Evolutionary conservation across 2,329 filamentous ascomycete species (phyloP).

Genomic region (Hypomyces perniciosus): DNA sequence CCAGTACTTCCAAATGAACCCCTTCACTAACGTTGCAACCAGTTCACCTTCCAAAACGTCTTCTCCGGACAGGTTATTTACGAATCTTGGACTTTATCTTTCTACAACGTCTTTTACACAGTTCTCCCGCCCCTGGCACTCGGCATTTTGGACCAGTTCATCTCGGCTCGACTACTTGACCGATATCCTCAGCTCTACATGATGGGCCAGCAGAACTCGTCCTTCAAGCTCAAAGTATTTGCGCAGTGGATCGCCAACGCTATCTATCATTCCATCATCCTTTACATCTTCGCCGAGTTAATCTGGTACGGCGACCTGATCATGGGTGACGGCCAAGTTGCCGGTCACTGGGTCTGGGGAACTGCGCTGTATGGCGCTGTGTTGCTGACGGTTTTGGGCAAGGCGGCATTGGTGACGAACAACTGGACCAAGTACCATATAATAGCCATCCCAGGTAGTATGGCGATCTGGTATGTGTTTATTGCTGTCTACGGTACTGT

Average conservation of each 20-base stretch:
- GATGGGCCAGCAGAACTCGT: slow-evolving; percentile 84
- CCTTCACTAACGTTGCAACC: slow-evolving; percentile 20
- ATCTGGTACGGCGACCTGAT: slow-evolving; percentile 80
- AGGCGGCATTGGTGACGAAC: slow-evolving; percentile 89
- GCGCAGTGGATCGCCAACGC: slow-evolving; percentile 89
- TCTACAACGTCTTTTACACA: slow-evolving; percentile 99
- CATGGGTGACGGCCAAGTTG: slow-evolving; percentile 70
- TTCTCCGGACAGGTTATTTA: slow-evolving; percentile 98
- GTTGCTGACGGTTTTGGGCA: slow-evolving; percentile 88
- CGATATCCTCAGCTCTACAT: slow-evolving; percentile 94
- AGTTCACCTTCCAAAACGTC: slow-evolving; percentile 97
- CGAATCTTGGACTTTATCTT: slow-evolving; percentile 98
- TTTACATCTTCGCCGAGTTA: slow-evolving; percentile 79
- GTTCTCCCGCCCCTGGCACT: slow-evolving; percentile 88
- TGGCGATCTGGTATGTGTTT: slow-evolving; percentile 87
- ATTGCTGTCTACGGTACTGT: slow-evolving; percentile 81
- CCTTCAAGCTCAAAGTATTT: slow-evolving; percentile 91
- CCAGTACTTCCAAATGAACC: not conserved
- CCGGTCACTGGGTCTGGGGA: slow-evolving; percentile 97
- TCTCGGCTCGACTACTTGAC: slow-evolving; percentile 87
- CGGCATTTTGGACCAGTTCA: slow-evolving; percentile 96
- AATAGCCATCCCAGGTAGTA: slow-evolving; percentile 87
- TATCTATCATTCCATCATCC: slow-evolving; percentile 87
- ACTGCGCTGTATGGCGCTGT: slow-evolving; percentile 89
- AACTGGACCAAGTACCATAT: slow-evolving; percentile 99